Base-by-base conservation (phyloP, 176 grass and related monocot species). In the Chloris gayana region DNA sequence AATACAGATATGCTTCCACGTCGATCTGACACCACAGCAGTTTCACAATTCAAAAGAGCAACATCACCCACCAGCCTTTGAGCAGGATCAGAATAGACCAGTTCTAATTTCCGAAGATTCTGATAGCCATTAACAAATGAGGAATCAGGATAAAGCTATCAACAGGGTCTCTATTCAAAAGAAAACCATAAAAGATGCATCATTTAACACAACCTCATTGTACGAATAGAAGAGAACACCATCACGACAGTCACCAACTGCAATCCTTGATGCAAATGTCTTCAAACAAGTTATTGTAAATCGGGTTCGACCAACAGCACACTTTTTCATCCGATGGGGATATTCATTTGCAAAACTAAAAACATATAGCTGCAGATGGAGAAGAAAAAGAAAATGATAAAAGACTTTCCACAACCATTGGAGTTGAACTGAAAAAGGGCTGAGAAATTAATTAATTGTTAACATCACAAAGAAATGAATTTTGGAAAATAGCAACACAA, bases 191-290 rank as follows among this genome's bases (percentile, higher is more conserved):
- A 69, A 64, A 82, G 35, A 80, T 46, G 10, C 25, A 61, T 19
- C 26, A 73, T 76, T 88, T 59, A 51, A 83, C 64, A 31, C 38
- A 77, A 99, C 96, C 96, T 93, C 96, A 57, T 90, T 65, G 85
- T 95, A 99, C 60, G 88, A 90, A 84, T 89, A 99, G 84, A 99
- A 99, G 83, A 95, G 92, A 87, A 99, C 84, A 81, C 96, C 96
- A 84, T 99, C 96, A 86, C 96, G 96, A 84, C 96, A 99, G 89
- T 99, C 96, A 70, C 96, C 92, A 74, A 92, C 92, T 50, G 90
- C 92, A 93, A 99, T 99, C 75, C 79, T 82, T 77, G 90, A 95
- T 58, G 57, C 79, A 69, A 89, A 82, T 74, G 96, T 82, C 85
- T 85, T 95, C 73, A 99, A 93, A 61, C 90, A 99, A 68, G 92